Conservation (phyloP, 2,329 filamentous ascomycete species). For the Cercospora sesami region DNA sequence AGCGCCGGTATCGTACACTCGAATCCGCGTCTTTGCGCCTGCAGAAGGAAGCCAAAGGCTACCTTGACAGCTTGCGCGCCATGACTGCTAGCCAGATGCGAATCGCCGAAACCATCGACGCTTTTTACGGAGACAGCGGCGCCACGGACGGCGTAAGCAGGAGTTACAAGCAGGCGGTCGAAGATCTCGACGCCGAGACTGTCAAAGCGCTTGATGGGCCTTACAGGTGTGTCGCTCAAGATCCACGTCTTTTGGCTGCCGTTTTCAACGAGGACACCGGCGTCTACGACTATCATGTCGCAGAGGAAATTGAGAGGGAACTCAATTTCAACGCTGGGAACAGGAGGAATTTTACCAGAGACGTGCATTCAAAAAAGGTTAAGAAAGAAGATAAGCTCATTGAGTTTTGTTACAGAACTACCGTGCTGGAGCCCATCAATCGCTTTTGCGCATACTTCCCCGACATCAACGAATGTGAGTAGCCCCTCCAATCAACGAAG, state of each 20-base stretch:
- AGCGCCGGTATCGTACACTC: slow-evolving; percentile 93
- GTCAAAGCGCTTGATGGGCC: slow-evolving; percentile 98
- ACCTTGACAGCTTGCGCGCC: slow-evolving; percentile 91
- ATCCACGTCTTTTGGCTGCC: slow-evolving; percentile 19
- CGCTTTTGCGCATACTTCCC: slow-evolving; percentile 98
- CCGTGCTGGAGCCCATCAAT: slow-evolving; percentile 91
- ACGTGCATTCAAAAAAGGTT: slow-evolving; percentile 14
- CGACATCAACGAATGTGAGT: slow-evolving; percentile 91
- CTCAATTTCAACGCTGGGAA: slow-evolving; percentile 32
- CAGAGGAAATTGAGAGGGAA: slow-evolving; percentile 32
- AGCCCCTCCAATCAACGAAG: not conserved
- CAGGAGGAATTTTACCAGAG: slow-evolving; percentile 27
- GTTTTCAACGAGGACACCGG: slow-evolving; percentile 28
- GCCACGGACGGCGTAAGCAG: slow-evolving; percentile 92
- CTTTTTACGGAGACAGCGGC: slow-evolving; percentile 95
- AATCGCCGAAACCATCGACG: slow-evolving; percentile 98
- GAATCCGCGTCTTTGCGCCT: slow-evolving; percentile 87
- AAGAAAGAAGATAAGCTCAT: slow-evolving; percentile 34
- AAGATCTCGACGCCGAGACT: slow-evolving; percentile 95
- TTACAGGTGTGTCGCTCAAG: slow-evolving; percentile 63
- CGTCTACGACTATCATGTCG: slow-evolving; percentile 20
- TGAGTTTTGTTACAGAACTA: slow-evolving; percentile 59
- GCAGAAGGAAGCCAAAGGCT: slow-evolving; percentile 97
- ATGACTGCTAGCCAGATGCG: slow-evolving; percentile 99
- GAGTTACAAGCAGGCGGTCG: slow-evolving; percentile 97